phyloP scores from a whole-genome alignment of 306 rosid species.

The Cucumis hystrix region DNA sequence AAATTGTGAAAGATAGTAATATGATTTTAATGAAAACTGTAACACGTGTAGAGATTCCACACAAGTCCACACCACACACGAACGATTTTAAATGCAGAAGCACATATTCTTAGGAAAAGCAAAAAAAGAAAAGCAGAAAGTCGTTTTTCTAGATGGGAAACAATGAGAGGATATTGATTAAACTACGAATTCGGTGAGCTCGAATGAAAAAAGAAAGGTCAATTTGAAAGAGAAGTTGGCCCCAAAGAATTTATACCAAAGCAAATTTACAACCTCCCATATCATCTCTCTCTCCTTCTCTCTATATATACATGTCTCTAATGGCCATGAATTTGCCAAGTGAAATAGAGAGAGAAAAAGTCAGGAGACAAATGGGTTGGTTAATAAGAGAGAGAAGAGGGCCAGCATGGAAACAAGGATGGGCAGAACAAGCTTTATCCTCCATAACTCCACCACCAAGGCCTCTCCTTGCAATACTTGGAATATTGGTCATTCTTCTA shows the following conservation, averaged over 20 bases:
- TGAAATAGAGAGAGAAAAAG: background rate
- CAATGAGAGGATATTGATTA: background rate
- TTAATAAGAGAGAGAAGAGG: constrained; percentile 36
- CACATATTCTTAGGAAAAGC: background rate
- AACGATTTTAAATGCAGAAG: background rate
- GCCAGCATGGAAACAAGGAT: constrained; percentile 39
- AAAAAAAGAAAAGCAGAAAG: background rate
- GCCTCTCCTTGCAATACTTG: constrained; percentile 34
- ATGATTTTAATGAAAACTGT: too few relatives aligned
- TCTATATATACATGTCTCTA: background rate
- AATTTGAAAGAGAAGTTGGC: constrained; percentile 13
- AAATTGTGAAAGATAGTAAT: too few relatives aligned
- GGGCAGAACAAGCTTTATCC: constrained; percentile 32
- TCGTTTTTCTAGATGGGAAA: background rate
- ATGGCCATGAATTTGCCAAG: background rate
- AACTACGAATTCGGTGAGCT: background rate
- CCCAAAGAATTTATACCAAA: constrained; percentile 24
- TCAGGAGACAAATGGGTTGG: constrained; percentile 35
- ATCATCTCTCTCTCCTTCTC: background rate
- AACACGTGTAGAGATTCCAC: too few relatives aligned
- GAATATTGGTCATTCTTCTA: constrained; percentile 31
- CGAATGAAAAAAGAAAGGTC: constrained; percentile 8
- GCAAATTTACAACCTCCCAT: background rate
- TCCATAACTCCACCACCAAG: constrained; percentile 41
- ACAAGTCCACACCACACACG: too few relatives aligned